phyloP scores from a whole-genome alignment of 164 flowering plant species.

The Tetrastigma voinierianum region DNA sequence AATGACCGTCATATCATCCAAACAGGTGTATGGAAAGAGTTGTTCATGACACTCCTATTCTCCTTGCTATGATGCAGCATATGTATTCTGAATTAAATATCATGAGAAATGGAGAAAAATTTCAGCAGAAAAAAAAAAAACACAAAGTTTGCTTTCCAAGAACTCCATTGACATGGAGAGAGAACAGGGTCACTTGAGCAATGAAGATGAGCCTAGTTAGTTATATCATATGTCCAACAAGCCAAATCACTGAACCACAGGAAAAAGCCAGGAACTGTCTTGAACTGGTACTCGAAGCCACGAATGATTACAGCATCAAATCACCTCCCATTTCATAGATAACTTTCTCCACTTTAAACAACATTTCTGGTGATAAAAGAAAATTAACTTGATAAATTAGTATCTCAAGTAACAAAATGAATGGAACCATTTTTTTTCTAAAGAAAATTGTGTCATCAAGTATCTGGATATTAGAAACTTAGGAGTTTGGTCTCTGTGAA shows the following conservation, averaged over 20 bases:
- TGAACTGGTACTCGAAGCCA: not conserved
- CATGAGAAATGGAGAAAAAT: not conserved
- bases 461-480: not conserved
- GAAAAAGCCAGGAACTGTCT: not conserved
- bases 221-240: not conserved
- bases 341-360: constrained; percentile 56
- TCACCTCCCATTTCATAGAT: constrained; percentile 54
- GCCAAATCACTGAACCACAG: not conserved
- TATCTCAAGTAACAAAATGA: not conserved
- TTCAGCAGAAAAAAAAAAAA: not conserved
- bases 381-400: not conserved
- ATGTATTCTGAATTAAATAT: too few species aligned
- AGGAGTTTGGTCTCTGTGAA: not conserved
- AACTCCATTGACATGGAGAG: not conserved
- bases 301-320: constrained; percentile 17
- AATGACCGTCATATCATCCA: too few species aligned
- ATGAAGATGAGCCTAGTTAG: not conserved
- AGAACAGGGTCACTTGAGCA: not conserved
- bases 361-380: constrained; percentile 41
- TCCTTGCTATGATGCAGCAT: too few species aligned
- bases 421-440: not conserved
- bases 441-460: not conserved
- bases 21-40: too few species aligned
- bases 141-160: not conserved
- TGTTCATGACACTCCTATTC: too few species aligned